Base-by-base conservation (phyloP, 352 stramenopile species). In the Globisporangium yorkense region DNA sequence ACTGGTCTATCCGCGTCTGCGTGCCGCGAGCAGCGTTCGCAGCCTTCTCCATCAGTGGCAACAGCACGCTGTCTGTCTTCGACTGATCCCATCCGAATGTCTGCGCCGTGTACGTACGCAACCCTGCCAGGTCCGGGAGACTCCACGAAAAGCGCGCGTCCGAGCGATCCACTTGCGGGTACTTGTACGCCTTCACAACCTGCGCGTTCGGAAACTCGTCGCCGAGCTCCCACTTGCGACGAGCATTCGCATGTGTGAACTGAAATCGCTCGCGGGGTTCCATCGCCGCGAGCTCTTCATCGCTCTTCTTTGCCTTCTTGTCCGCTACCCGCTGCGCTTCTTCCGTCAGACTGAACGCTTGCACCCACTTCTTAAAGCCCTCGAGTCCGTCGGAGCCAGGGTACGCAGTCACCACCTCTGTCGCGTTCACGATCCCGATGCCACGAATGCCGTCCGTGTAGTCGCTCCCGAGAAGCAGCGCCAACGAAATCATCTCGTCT, bases 401-500 rank as follows among this genome's bases (percentile, higher is more conserved):
- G 84, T 98, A 84, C 40, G 75, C 71, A 49, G 65, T 70, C 71
- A 90, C 80, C 21, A 96, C 78, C 48, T 94, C 80, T 18, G 77
- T 80, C 3, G 84, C 85, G 62, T 94, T 91, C 29, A 92, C 84
- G 56, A 94, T 92, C 1, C 85, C 87, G 64, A 94, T 89, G 48
- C 84, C 85, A 16, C 77, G 78, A 8, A 83, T 77, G n/a, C 72
- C 82, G 59, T 83, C 87, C 37, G 84, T 94, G 53, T 99, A 99
- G 70, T 99, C 98, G 56, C 93, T 97, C 5, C 96, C 97, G 27
- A 99, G 68, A 3, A 99, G 72, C 61, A 99, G 78, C 1, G 96
- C 90, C 3, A 97, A 59, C 7, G 87, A 72, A 46, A 97, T 93
- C 31, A 99, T 82, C 49, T 97, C 81, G 41, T 98, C 83, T 37